A percentile compares a stretch with the other conserved stretches of the same genome.
phyloP scores from a whole-genome alignment of 73 alveolate genomes.

The Paramecium pentaurelia region DNA sequence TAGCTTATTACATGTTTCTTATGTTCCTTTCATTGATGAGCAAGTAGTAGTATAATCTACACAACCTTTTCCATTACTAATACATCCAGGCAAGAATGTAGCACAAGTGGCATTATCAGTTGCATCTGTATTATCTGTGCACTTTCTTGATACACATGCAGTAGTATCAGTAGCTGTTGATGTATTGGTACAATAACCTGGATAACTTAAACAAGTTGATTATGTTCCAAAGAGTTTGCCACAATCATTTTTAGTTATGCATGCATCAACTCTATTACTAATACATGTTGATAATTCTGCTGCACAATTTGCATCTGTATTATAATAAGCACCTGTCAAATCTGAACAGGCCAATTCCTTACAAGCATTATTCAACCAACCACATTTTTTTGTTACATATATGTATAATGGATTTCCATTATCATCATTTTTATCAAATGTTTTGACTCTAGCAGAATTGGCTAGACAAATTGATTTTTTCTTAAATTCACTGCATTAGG shows the following conservation, averaged over 20 bases:
- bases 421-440: background rate
- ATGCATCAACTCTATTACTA: background rate
- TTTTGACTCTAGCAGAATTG: background rate
- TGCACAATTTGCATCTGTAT: background rate
- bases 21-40: background rate
- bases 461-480: background rate
- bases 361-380: background rate
- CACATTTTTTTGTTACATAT: background rate
- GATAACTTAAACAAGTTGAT: background rate
- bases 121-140: background rate
- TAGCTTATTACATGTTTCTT: background rate
- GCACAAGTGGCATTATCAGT: background rate
- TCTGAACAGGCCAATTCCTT: background rate
- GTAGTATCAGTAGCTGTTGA: background rate
- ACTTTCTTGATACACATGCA: background rate
- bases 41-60: background rate
- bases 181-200: background rate
- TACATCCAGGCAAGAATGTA: background rate
- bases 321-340: background rate
- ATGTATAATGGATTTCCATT: background rate
- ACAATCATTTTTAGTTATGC: background rate
- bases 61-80: conserved; percentile 3
- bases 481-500: background rate
- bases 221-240: background rate
- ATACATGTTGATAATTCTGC: background rate